phyloP scores from a whole-genome alignment of 1,284 basidiomycete genomes.

The Termitomyces sp. region DNA sequence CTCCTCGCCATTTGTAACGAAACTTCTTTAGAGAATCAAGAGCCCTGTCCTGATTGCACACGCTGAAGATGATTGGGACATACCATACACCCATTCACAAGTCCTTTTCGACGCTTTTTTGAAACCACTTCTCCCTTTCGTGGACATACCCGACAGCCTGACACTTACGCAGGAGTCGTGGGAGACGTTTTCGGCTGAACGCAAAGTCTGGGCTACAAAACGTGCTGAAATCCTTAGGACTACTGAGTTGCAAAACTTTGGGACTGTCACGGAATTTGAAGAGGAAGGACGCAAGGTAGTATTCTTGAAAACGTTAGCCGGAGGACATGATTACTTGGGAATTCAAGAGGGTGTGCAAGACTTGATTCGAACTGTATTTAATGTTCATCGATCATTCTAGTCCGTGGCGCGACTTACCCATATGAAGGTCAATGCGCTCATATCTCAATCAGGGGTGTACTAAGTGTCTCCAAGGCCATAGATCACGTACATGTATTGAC shows the following conservation, averaged over 20 bases:
- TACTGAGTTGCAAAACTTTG: constrained; percentile 50
- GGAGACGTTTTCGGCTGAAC: constrained; percentile 31
- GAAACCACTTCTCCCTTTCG: constrained; percentile 52
- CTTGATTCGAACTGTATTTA: constrained; percentile 54
- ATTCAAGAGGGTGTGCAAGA: constrained; percentile 71
- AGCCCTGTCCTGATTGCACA: constrained; percentile 76
- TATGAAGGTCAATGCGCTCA: not conserved
- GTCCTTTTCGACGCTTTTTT: constrained; percentile 68
- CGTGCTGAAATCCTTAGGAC: constrained; percentile 44
- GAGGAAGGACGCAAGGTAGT: constrained; percentile 43
- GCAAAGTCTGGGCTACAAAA: constrained; percentile 28
- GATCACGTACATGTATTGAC: not conserved
- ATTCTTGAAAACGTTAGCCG: constrained; percentile 58
- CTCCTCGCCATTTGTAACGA: not conserved
- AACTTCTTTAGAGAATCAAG: constrained; percentile 42
- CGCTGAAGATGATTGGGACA: constrained; percentile 77
- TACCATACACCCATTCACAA: constrained; percentile 74
- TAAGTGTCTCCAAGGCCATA: not conserved
- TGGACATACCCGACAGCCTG: constrained; percentile 33
- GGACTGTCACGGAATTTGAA: constrained; percentile 50
- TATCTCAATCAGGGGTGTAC: not conserved
- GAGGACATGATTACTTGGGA: constrained; percentile 63
- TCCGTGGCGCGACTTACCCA: not conserved
- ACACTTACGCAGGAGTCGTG: constrained; percentile 33
- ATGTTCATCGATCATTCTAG: constrained; percentile 10